A percentile compares a stretch with the other conserved stretches of the same genome.
Evolutionary conservation across 225 moss, liverwort and hornwort species (phyloP).

Genomic region (Marchantia paleacea): DNA sequence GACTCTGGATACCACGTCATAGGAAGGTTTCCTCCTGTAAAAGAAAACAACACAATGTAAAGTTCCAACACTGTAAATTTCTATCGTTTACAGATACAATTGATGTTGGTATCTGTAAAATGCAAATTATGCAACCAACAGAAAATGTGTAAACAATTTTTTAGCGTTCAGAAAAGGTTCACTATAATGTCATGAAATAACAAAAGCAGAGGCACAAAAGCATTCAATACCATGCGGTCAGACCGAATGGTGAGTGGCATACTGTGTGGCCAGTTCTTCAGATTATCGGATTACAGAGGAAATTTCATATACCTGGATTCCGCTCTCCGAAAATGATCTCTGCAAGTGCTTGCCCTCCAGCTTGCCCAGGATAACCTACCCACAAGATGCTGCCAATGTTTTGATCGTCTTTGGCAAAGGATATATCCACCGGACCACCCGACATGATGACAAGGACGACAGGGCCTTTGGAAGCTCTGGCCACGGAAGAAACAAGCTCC

Average conservation of each 20-base stretch:
- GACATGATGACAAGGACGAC: constrained; percentile 82
- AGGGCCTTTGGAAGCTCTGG: constrained; percentile 48
- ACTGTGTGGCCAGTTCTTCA: background rate
- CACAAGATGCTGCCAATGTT: constrained; percentile 74
- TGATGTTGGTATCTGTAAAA: too few relatives aligned
- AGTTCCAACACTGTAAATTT: too few relatives aligned
- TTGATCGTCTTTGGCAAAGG: constrained; percentile 60
- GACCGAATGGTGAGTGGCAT: too few relatives aligned
- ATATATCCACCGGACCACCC: constrained; percentile 75
- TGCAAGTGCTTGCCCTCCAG: constrained; percentile 82
- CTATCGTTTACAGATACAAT: too few relatives aligned
- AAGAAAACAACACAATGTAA: background rate
- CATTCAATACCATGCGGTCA: too few relatives aligned
- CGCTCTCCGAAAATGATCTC: constrained; percentile 66
- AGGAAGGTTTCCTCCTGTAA: constrained; percentile 70
- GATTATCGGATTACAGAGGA: background rate
- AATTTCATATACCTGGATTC: constrained; percentile 53
- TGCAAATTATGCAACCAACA: too few relatives aligned
- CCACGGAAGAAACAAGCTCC: constrained; percentile 39
- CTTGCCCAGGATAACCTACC: constrained; percentile 86
- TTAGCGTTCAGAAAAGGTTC: too few relatives aligned
- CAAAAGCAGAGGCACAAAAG: too few relatives aligned
- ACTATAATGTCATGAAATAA: too few relatives aligned
- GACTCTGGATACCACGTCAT: constrained; percentile 80
- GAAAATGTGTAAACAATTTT: too few relatives aligned